Conservation (phyloP, 306 rosid species). For the Arachis hypogaea region DNA sequence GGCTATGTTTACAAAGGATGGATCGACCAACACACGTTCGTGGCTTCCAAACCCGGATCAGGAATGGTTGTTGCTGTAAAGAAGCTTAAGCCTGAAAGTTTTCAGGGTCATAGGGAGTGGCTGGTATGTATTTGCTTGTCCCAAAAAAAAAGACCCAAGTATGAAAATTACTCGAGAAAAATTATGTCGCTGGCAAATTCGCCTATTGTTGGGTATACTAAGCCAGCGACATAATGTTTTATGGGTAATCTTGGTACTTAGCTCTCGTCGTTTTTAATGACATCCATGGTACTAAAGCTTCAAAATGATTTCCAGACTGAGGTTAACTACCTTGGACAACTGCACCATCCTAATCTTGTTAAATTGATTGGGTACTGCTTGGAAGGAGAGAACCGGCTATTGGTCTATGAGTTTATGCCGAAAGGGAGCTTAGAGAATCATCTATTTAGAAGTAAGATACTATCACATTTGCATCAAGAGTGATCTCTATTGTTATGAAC, state of each 20-base stretch:
- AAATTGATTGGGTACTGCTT: slow-evolving; percentile 90
- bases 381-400: slow-evolving; percentile 83
- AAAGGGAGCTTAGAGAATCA: slow-evolving; percentile 97
- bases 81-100: slow-evolving; percentile 89
- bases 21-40: slow-evolving; percentile 67
- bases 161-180: no score
- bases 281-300: slow-evolving; percentile 25
- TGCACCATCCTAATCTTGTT: slow-evolving; percentile 87
- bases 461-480: background rate
- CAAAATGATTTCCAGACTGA: slow-evolving; percentile 69
- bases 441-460: slow-evolving; percentile 80
- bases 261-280: slow-evolving; percentile 6
- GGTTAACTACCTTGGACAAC: slow-evolving; percentile 90
- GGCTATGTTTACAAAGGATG: slow-evolving; percentile 95
- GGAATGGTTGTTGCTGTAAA: slow-evolving; percentile 94
- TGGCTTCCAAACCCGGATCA: slow-evolving; percentile 78
- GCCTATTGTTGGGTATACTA: no score
- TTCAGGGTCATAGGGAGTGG: slow-evolving; percentile 98
- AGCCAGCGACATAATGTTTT: no score
- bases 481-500: slow-evolving; percentile 6
- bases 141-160: no score
- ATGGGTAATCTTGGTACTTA: background rate
- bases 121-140: slow-evolving; percentile 58
- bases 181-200: no score
- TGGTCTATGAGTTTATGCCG: slow-evolving; percentile 96